Evolutionary conservation across 495 filamentous ascomycete genomes (phyloP).

Genomic region (Lindgomyces ingoldianus): DNA sequence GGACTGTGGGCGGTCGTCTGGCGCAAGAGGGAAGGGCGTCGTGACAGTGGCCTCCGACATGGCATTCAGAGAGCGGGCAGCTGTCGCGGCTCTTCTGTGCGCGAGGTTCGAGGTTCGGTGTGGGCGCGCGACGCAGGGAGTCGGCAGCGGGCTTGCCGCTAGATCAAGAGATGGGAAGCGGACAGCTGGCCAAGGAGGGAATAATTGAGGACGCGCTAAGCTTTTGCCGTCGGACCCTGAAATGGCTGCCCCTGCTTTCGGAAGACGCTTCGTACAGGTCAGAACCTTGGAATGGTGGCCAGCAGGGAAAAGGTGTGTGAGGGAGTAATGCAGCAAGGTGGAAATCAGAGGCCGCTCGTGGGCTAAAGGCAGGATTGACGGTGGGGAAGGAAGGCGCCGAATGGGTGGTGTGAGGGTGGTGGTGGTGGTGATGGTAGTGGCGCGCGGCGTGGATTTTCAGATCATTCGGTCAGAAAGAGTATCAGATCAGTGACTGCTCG

Average conservation of each 20-base stretch:
- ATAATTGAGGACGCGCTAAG: not conserved
- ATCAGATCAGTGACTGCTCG: no score
- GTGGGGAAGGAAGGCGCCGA: no score
- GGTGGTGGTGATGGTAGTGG: no score
- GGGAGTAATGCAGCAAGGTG: not conserved
- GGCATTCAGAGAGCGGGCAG: not conserved
- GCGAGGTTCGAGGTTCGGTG: not conserved
- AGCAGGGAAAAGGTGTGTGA: not conserved
- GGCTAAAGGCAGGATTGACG: no score
- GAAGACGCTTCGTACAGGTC: not conserved
- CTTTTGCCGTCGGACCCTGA: not conserved
- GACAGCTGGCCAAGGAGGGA: not conserved
- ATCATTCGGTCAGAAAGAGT: no score
- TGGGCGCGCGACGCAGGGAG: not conserved
- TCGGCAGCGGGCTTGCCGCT: constrained; percentile 15
- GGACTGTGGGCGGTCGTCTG: constrained; percentile 6
- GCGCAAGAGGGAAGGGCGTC: constrained; percentile 7
- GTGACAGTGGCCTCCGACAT: constrained; percentile 19
- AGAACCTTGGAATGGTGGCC: not conserved
- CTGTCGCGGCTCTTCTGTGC: not conserved
- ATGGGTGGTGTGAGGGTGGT: no score
- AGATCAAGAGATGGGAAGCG: constrained; percentile 14
- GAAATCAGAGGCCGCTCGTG: no score
- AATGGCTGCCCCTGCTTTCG: not conserved
- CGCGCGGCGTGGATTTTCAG: no score